Evolutionary conservation across 148 eudicot genomes (phyloP).

Genomic region (Silene uniflora): DNA sequence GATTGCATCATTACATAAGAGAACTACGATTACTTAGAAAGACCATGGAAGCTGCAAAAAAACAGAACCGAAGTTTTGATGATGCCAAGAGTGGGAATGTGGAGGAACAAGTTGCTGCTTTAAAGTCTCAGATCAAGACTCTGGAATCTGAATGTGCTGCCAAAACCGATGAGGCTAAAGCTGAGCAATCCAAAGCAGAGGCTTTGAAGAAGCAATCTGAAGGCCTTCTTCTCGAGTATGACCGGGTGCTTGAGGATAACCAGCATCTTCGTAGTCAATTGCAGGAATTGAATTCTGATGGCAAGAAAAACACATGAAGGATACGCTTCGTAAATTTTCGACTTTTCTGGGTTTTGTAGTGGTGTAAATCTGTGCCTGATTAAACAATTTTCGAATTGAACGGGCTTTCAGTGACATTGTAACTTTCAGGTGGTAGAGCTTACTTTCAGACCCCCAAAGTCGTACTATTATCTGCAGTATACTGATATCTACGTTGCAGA

Average conservation of each 20-base stretch:
- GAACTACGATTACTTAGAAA: slow-evolving; percentile 41
- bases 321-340: background rate
- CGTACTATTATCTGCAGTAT: background rate
- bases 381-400: too few species aligned
- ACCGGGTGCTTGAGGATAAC: slow-evolving; percentile 48
- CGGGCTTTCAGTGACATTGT: slow-evolving; percentile 3
- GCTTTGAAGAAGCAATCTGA: slow-evolving; percentile 49
- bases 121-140: slow-evolving; percentile 30
- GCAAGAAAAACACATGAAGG: slow-evolving; percentile 33
- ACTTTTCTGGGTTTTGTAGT: background rate
- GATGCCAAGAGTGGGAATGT: slow-evolving; percentile 30
- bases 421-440: background rate
- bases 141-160: slow-evolving; percentile 42
- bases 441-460: slow-evolving; percentile 1
- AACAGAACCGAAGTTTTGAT: slow-evolving; percentile 39
- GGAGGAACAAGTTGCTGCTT: slow-evolving; percentile 30
- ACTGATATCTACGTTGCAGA: too few species aligned
- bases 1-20: slow-evolving; percentile 44
- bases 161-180: slow-evolving; percentile 33
- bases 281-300: slow-evolving; percentile 31
- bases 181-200: slow-evolving; percentile 34
- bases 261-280: slow-evolving; percentile 39
- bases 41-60: slow-evolving; percentile 43
- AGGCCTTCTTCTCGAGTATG: slow-evolving; percentile 43
- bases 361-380: slow-evolving; percentile 9